Evolutionary conservation across 345 rosid genomes (phyloP), one percentile per base, ranked within the genome.

Genomic region (Brassica rapa): DNA sequence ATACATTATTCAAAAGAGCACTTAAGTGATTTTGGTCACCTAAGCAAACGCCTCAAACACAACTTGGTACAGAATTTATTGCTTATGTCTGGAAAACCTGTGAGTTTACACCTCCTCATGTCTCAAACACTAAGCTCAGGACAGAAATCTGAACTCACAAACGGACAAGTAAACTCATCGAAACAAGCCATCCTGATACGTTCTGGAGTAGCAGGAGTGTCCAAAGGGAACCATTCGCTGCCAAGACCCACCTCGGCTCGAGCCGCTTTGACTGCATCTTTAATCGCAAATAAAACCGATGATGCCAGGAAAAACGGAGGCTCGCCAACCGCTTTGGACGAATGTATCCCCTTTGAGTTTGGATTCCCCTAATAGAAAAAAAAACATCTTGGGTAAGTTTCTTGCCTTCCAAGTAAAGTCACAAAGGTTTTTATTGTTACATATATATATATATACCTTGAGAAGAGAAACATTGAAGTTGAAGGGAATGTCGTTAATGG

Each of bases 241-340:
- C 62, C 62, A 57, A 57, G n/a, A 57, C 62, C 62, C 62, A 57
- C 9, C 30, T 57, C 62, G 1, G 30, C 62, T 57, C 62, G 4
- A 23, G 62, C 62, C n/a, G 30, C 62, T 23, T 23, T 57, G n/a
- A 57, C 23, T 3, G 62, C 62, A 23, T 57, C 62, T 57, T 57
- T 57, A 9, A 57, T 57, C 6, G 62, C 62, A 57, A 57, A 57
- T 6, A 23, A 57, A 57, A 57, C 62, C 5, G 62, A 57, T 57
- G 62, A 57, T 9, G 62, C 62, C 62, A 57, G 30, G n/a, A 57
- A 57, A 23, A 57, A 57, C 62, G 62, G 62, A 8, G 62, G 62
- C 6, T 57, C 62, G 1, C 62, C 62, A 23, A 57, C 62, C 1
- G 62, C 62, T 23, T 57, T 57, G 23, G 62, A 57, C 10, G 62